phyloP scores from a whole-genome alignment of 345 rosid species.

The Firmiana major region DNA sequence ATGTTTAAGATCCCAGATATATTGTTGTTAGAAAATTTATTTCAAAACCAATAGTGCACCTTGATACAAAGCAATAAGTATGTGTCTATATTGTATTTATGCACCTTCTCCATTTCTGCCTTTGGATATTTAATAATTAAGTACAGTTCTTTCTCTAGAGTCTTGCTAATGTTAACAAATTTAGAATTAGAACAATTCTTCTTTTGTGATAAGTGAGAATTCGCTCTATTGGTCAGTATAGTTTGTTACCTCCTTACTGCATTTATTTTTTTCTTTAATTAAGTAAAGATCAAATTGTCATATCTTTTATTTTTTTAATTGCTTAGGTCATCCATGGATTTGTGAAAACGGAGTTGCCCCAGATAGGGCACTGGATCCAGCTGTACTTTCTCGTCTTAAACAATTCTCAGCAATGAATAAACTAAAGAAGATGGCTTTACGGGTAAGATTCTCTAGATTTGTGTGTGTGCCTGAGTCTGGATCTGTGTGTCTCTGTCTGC shows the following conservation, averaged over 20 bases:
- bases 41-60: neutral
- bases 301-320: conserved; percentile 5
- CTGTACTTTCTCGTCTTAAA: conserved; percentile 95
- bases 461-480: neutral
- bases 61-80: neutral
- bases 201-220: neutral
- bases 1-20: neutral
- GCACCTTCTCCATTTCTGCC: neutral
- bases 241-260: neutral
- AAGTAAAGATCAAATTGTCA: conserved; percentile 4
- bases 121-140: neutral
- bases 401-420: conserved; percentile 98
- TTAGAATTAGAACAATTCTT: neutral
- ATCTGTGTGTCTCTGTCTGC: neutral
- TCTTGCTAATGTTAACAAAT: conserved; percentile 3
- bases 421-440: conserved; percentile 95
- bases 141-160: neutral
- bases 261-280: conserved; percentile 10
- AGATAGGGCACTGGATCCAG: conserved; percentile 85
- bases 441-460: conserved; percentile 42
- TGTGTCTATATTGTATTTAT: neutral
- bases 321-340: conserved; percentile 95
- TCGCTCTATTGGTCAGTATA: neutral
- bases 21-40: neutral
- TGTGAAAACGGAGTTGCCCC: conserved; percentile 99